Evolutionary conservation across 139 green algal genomes (phyloP).

Genomic region (Microglena sp.): DNA sequence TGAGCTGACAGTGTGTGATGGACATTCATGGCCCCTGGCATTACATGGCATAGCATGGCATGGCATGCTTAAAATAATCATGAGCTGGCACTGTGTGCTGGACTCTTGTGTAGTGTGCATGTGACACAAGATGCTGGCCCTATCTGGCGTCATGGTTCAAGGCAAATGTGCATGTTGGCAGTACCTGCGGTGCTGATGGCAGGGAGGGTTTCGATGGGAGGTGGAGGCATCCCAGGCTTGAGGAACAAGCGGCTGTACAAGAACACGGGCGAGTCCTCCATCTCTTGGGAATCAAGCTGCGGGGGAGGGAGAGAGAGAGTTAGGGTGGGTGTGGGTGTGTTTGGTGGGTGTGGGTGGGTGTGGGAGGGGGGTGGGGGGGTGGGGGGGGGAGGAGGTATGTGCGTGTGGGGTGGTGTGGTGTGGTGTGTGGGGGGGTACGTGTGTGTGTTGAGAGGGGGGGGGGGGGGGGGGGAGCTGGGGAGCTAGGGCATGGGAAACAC

Average conservation of each 20-base stretch:
- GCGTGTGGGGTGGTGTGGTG: background rate
- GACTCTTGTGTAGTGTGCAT: no score
- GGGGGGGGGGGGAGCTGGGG: background rate
- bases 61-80: no score
- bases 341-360: background rate
- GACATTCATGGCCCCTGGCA: no score
- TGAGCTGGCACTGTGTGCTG: no score
- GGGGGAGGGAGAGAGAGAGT: background rate
- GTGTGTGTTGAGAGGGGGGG: no score
- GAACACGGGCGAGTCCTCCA: constrained; percentile 57
- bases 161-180: no score
- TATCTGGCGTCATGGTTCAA: no score
- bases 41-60: no score
- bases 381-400: background rate
- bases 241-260: constrained; percentile 66
- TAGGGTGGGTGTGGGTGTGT: background rate
- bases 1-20: no score
- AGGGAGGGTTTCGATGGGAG: constrained; percentile 34
- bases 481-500: background rate
- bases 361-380: background rate
- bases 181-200: constrained; percentile 18
- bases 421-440: no score
- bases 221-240: constrained; percentile 16
- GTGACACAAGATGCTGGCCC: no score
- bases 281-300: constrained; percentile 20